Base-by-base conservation (phyloP, 2,329 filamentous ascomycete species). In the Fusarium proliferatum region DNA sequence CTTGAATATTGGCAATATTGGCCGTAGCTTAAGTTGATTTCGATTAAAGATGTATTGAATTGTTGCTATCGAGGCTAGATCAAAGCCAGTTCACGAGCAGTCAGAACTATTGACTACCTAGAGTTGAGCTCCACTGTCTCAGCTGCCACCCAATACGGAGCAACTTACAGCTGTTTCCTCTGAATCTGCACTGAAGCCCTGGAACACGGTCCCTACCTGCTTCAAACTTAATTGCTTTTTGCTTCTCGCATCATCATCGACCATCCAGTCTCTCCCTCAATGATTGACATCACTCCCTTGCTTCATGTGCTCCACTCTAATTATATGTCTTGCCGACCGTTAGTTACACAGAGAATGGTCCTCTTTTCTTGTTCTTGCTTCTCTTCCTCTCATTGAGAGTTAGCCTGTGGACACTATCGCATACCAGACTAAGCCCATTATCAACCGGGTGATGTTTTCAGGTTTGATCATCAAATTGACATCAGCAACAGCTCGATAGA, bases 241-340 rank as follows among this genome's bases (percentile, higher is more conserved):
- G 36, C 61, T 64, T 60, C 64, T 62, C 56, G 42, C 64, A 64
- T 74, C 53, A 68, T 52, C 33, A 38, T 58, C 42, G 33, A 42
- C 49, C 33, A 19, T 48, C 42, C 34, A 30, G 23, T 60, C 38
- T 55, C 42, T 49, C 43, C 63, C 43, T 63, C 42, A 30, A 16
- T 42, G 52, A 34, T 46, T 46, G n/a, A 30, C 49, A 57, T 34
- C 42, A 59, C 46, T 56, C 74, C 69, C 63, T 71, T 74, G 58
- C 65, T 38, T 68, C 28, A 43, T 11, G 28, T 34, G 42, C 73
- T 60, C 59, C 67, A 73, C 42, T 17, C 48, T 36, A 69, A 69
- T 52, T 62, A 56, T 53, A 67, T 73, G 68, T 73, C 74, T 78
- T 64, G 66, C 43, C 57, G 34, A n/a, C 26, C 59, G 53, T 69